A percentile compares a stretch with the other conserved stretches of the same genome.
Conservation (phyloP, 225 moss, liverwort and hornwort species). For the Marchantia paleacea region DNA sequence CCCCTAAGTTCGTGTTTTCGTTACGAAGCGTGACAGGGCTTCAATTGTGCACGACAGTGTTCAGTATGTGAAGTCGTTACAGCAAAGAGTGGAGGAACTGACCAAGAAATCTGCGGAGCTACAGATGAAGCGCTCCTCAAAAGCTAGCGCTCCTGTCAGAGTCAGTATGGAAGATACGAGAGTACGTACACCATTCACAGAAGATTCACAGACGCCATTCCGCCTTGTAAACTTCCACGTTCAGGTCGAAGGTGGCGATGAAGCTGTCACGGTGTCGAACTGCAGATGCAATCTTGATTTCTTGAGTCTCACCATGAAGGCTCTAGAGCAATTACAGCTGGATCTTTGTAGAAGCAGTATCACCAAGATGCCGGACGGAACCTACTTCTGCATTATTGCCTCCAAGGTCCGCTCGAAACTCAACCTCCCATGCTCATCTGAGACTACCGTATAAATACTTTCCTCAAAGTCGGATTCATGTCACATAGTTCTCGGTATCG, state of each 20-base stretch:
- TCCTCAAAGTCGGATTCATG: no score
- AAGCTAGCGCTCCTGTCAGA: not conserved
- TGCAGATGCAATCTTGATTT: conserved; percentile 20
- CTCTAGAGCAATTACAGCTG: conserved; percentile 21
- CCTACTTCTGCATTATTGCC: conserved; percentile 17
- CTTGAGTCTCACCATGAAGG: conserved; percentile 17
- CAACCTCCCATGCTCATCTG: conserved; percentile 1
- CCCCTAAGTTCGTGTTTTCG: not conserved
- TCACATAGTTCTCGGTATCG: not conserved
- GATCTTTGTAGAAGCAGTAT: conserved; percentile 21
- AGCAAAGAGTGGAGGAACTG: conserved; percentile 43
- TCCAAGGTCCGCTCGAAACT: conserved; percentile 4
- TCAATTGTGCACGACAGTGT: conserved; percentile 49
- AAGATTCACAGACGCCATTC: not conserved
- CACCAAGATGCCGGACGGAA: conserved; percentile 24
- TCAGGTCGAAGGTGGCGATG: conserved; percentile 36
- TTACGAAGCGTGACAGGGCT: conserved; percentile 43
- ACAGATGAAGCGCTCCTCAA: conserved; percentile 10
- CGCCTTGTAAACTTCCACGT: conserved; percentile 35
- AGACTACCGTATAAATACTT: not conserved
- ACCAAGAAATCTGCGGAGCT: conserved; percentile 24
- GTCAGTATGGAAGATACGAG: not conserved
- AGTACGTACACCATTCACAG: not conserved
- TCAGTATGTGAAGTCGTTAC: conserved; percentile 37
- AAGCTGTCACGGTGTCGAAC: conserved; percentile 10